Evolutionary conservation across 2,329 filamentous ascomycete species (phyloP).

Genomic region (Fusarium pseudonygamai): DNA sequence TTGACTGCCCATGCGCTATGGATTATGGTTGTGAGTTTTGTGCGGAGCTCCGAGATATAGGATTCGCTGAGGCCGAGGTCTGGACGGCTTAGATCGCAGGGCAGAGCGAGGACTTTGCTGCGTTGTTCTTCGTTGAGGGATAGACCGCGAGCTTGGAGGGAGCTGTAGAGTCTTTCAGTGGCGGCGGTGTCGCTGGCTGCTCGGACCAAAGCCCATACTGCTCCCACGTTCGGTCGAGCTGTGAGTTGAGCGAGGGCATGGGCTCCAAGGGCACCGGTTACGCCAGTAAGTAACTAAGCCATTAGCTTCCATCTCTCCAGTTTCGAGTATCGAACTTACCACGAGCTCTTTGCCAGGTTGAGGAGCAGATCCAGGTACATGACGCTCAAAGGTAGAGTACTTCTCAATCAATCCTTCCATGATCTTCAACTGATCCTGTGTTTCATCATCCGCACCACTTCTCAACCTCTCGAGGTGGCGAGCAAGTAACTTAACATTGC

Average conservation of each 20-base stretch:
- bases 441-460: constrained; percentile 16
- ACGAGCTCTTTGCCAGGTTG: constrained; percentile 46
- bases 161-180: constrained; percentile 10
- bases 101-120: constrained; percentile 28
- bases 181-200: constrained; percentile 18
- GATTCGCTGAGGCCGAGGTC: constrained; percentile 29
- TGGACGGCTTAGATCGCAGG: constrained; percentile 31
- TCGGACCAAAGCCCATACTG: constrained; percentile 51
- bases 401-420: constrained; percentile 50
- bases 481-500: constrained; percentile 25
- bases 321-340: too few species aligned
- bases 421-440: constrained; percentile 41
- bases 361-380: constrained; percentile 25
- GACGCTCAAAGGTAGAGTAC: constrained; percentile 48
- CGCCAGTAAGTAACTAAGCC: constrained; percentile 69
- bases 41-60: constrained; percentile 44
- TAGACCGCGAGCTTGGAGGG: constrained; percentile 20
- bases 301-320: too few species aligned
- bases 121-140: constrained; percentile 32
- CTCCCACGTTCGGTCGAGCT: constrained; percentile 63
- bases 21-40: constrained; percentile 54
- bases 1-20: constrained; percentile 66
- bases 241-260: constrained; percentile 67
- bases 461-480: constrained; percentile 38
- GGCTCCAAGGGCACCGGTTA: constrained; percentile 69